These are phyloP conservation scores for Gossypioides kirkii DNA, from an alignment of 345 rosid species.

Conservation along the genomic window DNA sequence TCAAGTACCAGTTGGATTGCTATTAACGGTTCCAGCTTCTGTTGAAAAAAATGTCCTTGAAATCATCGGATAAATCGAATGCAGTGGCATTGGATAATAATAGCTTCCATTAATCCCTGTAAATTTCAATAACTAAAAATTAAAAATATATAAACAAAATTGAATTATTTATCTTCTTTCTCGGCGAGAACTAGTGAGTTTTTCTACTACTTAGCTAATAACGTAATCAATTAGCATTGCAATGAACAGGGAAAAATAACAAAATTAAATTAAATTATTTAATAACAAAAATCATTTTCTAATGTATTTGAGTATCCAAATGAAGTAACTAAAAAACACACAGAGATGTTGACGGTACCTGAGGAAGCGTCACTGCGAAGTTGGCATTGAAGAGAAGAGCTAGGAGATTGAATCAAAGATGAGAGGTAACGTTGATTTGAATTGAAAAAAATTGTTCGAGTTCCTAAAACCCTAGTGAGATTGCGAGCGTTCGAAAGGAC, in stretches of 20 bases:
- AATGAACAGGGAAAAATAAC: not conserved
- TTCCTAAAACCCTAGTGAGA: slow-evolving; percentile 34
- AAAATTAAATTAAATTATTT: not conserved
- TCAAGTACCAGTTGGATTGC: slow-evolving; percentile 45
- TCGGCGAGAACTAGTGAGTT: not conserved
- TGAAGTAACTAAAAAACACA: not conserved
- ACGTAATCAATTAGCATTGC: not conserved
- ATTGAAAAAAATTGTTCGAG: slow-evolving; percentile 18
- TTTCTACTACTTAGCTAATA: not conserved
- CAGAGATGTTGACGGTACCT: slow-evolving; percentile 23
- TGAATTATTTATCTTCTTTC: not conserved
- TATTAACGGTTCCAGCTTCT: slow-evolving; percentile 18
- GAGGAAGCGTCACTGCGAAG: slow-evolving; percentile 12
- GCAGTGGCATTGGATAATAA: slow-evolving; percentile 9
- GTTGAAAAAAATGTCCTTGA: slow-evolving; percentile 33
- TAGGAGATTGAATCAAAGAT: slow-evolving; percentile 24
- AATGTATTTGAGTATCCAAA: not conserved
- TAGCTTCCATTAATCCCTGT: slow-evolving; percentile 23
- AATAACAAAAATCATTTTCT: not conserved
- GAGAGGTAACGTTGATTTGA: slow-evolving; percentile 26
- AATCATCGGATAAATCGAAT: slow-evolving; percentile 18
- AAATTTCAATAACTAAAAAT: not conserved
- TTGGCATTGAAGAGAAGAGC: slow-evolving; percentile 22
- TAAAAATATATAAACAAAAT: not conserved
- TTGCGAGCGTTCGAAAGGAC: slow-evolving; percentile 37